These are phyloP conservation scores for Talaromyces sp. DNA, from an alignment of 2,329 filamentous ascomycete genomes.

Conservation along the genomic window DNA sequence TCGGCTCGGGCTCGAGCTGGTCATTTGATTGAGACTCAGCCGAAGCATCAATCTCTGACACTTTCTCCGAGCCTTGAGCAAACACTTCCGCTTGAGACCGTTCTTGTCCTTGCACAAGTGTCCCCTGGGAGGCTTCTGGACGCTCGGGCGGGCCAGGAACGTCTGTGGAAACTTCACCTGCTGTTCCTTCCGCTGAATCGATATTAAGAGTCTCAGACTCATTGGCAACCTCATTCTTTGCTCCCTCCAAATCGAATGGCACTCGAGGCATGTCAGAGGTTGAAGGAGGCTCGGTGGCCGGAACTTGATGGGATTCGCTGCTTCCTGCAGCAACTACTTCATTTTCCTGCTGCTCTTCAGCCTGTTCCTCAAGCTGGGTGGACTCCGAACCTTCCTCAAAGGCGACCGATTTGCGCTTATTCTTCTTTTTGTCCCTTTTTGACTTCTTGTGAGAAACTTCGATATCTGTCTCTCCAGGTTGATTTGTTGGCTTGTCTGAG, in stretches of 20 bases:
- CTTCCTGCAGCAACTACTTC: constrained; percentile 4
- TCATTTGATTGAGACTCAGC: too few species aligned
- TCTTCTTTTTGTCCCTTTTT: constrained; percentile 26
- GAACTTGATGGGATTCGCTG: background rate
- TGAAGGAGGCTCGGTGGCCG: background rate
- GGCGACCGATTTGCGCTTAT: constrained; percentile 27
- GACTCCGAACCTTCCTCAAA: constrained; percentile 10
- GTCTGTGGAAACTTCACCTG: background rate
- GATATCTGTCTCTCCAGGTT: background rate
- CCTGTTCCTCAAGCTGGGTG: background rate
- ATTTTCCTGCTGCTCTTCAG: constrained; percentile 9
- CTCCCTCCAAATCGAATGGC: background rate
- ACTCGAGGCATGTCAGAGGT: constrained; percentile 9
- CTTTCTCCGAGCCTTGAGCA: background rate
- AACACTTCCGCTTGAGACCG: background rate
- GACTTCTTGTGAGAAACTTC: constrained; percentile 18
- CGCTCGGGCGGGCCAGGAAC: background rate
- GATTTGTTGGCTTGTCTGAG: constrained; percentile 1
- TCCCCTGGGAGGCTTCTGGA: too few species aligned
- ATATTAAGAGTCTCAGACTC: background rate
- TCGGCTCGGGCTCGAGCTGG: background rate
- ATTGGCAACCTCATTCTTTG: background rate
- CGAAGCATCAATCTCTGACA: too few species aligned
- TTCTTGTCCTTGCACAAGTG: background rate
- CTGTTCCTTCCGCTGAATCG: background rate